phyloP scores from a whole-genome alignment of 2,329 filamentous ascomycete genomes.

The Fusarium annulatum region DNA sequence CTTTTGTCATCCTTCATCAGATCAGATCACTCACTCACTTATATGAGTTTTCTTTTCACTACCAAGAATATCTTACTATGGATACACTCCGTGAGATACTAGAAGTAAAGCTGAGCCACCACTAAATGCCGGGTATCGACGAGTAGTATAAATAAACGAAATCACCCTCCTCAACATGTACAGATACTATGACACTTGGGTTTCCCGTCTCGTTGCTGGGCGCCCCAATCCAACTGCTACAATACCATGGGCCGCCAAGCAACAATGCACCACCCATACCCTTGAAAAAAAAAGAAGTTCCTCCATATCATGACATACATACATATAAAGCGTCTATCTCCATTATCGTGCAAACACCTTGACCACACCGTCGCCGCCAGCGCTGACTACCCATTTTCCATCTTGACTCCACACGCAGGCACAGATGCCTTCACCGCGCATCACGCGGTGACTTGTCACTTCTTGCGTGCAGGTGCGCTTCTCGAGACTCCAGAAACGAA shows the following conservation, averaged over 20 bases:
- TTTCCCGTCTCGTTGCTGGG: constrained; percentile 5
- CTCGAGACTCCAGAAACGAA: constrained; percentile 97
- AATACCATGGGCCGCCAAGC: constrained; percentile 17
- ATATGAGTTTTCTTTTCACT: neutral
- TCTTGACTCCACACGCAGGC: constrained; percentile 96
- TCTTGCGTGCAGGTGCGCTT: constrained; percentile 96
- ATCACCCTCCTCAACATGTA: constrained; percentile 24
- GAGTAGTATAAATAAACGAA: constrained; percentile 44
- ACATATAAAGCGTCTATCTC: constrained; percentile 7
- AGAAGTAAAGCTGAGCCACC: constrained; percentile 21
- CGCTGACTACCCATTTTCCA: constrained; percentile 92
- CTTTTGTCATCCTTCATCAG: neutral
- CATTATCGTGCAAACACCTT: constrained; percentile 78
- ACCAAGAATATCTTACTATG: constrained; percentile 8
- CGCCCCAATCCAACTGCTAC: constrained; percentile 29
- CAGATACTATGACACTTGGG: constrained; percentile 37
- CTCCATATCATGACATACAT: constrained; percentile 13
- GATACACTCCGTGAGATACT: constrained; percentile 23
- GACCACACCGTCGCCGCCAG: constrained; percentile 93
- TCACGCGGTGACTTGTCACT: constrained; percentile 90
- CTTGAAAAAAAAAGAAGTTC: neutral
- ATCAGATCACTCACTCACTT: neutral
- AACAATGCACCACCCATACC: constrained; percentile 26
- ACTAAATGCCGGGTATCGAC: constrained; percentile 50
- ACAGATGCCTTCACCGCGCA: constrained; percentile 96